phyloP scores from a whole-genome alignment of 208 protist genomes.

The Blechomonas ayalai region DNA sequence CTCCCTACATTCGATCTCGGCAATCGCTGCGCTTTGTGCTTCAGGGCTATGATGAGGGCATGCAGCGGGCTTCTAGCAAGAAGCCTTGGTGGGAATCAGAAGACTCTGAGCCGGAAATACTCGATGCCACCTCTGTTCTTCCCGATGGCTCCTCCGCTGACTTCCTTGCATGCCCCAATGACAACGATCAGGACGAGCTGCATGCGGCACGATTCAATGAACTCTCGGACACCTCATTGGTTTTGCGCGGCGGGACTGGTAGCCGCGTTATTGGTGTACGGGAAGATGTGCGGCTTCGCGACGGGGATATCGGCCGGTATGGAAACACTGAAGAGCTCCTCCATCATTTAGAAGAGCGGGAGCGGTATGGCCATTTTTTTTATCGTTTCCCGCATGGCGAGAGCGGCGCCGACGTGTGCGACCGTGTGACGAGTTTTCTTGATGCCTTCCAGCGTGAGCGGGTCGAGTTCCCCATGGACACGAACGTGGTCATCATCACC shows the following conservation, averaged over 20 bases:
- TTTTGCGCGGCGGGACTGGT: constrained; percentile 24
- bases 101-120: too few relatives aligned
- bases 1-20: constrained; percentile 81
- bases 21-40: constrained; percentile 70
- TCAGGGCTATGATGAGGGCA: constrained; percentile 67
- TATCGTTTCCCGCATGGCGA: constrained; percentile 90
- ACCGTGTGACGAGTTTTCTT: constrained; percentile 87
- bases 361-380: constrained; percentile 88
- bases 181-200: too few relatives aligned
- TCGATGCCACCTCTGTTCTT: too few relatives aligned
- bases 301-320: constrained; percentile 92
- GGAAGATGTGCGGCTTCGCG: constrained; percentile 88
- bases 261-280: constrained; percentile 67
- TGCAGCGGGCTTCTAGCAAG: constrained; percentile 2
- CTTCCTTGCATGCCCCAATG: too few relatives aligned
- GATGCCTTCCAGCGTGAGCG: constrained; percentile 82
- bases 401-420: constrained; percentile 89
- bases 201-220: too few relatives aligned
- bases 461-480: constrained; percentile 73
- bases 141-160: too few relatives aligned
- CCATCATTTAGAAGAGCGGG: constrained; percentile 57
- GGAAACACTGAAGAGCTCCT: constrained; percentile 48
- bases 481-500: constrained; percentile 86
- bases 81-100: too few relatives aligned
- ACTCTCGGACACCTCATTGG: constrained; percentile 18